phyloP scores from a whole-genome alignment of 441 rosid species.

The Corymbia calophylla region DNA sequence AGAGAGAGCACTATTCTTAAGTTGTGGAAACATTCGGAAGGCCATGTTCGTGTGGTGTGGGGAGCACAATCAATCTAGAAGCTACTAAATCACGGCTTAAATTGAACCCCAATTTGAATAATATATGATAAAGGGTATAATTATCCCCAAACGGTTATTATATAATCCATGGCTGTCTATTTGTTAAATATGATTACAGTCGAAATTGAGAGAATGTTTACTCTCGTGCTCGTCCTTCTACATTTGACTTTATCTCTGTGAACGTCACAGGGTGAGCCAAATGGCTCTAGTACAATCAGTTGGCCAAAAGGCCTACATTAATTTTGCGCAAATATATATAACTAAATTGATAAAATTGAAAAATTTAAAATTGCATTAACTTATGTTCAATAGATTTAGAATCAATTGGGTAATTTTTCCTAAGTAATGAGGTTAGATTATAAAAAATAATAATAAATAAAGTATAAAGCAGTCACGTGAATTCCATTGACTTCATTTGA shows the following conservation, averaged over 20 bases:
- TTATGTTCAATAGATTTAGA: rapidly evolving
- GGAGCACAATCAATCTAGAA: not conserved
- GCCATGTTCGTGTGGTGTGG: not conserved
- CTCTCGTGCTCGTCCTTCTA: rapidly evolving
- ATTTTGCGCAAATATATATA: rapidly evolving
- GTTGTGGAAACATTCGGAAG: not conserved
- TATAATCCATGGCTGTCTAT: not conserved
- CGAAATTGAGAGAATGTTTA: not conserved
- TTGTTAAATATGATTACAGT: rapidly evolving
- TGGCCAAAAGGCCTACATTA: rapidly evolving
- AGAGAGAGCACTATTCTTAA: not conserved
- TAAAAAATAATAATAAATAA: not conserved
- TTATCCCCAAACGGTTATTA: not conserved
- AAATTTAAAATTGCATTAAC: rapidly evolving
- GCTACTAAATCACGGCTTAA: not conserved
- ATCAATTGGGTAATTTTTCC: rapidly evolving
- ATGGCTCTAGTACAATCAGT: not conserved
- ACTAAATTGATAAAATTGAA: not conserved
- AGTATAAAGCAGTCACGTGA: not conserved
- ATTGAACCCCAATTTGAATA: not conserved
- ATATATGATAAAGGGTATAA: not conserved
- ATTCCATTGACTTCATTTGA: not conserved
- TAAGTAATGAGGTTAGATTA: not conserved
- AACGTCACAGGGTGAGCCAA: not conserved
- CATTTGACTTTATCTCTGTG: not conserved